Base-by-base conservation (phyloP, 805 yeast species). In the Zygoascus bituminiphila region DNA sequence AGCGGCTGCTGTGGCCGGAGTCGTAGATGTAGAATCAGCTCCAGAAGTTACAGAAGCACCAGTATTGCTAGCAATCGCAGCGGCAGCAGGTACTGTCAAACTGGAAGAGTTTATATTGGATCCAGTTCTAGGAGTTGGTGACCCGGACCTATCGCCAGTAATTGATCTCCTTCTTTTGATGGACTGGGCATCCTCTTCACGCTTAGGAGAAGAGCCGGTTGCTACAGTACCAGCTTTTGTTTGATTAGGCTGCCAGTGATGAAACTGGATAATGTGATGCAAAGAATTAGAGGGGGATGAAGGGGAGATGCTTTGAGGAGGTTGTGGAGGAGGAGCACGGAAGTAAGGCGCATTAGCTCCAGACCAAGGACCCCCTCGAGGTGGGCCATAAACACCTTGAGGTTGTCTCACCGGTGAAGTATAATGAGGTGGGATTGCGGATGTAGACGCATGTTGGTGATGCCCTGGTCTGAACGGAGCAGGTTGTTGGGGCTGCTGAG, bases 191-290 rank as follows among this genome's bases (percentile, higher is more conserved):
- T 25, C 47, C 35, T 20, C 46, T 4, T 39, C 51, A 12, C 46
- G 45, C 21, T 47, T 45, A 2, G 54, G 48, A 21, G 54, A 44
- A 17, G 46, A 22, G 20, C 26, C 21, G n/a, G 24, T 21, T 2
- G 35, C 17, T 5, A 46, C 20, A 8, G 45, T 19, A 17, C 50
- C 35, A 33, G 52, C 10, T 22, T 48, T 42, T 12, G 45, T 25
- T 47, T 57, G 57, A 42, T 53, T 57, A 7, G 78, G 79, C 49
- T 72, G 72, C 80, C 81, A 77, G 58, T 77, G 81, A 54, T 76
- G 79, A 59, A 77, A 76, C 55, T 76, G 81, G 26, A 76, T 73
- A 7, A 75, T 65, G 51, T 74, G 77, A 57, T 75, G 79, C 51
- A 72, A 50, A 6, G 57, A 47, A 14, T 54, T 53, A 14, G 61